A percentile compares a stretch with the other conserved stretches of the same genome.
These are phyloP conservation scores for Eucalyptus viminalis DNA, from an alignment of 345 rosid genomes.

Conservation along the genomic window DNA sequence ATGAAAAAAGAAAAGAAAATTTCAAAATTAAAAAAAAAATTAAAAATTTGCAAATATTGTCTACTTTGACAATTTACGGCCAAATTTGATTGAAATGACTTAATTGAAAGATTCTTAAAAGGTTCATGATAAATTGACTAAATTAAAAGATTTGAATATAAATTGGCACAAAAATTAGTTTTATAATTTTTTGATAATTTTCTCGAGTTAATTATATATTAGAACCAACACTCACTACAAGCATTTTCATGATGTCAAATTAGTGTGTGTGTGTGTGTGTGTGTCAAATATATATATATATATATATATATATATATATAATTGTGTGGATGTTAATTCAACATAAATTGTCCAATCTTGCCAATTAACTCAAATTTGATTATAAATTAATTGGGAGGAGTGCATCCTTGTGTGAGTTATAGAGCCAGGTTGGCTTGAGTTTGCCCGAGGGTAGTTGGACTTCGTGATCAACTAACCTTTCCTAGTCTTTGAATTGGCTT, in stretches of 20 bases:
- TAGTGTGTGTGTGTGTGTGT: too few relatives aligned
- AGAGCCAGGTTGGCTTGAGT: neutral
- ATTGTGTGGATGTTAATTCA: neutral
- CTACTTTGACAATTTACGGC: fast-evolving
- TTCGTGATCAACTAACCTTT: neutral
- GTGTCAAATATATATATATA: too few relatives aligned
- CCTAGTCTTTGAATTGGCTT: neutral
- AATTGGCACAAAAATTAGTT: neutral
- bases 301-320: too few relatives aligned
- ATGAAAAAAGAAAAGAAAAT: neutral
- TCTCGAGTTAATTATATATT: fast-evolving
- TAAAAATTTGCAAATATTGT: neutral
- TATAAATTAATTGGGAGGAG: neutral
- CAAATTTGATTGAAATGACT: neutral
- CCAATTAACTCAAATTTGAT: neutral
- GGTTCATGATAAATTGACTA: neutral
- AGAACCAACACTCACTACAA: neutral
- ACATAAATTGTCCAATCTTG: neutral
- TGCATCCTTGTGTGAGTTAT: neutral
- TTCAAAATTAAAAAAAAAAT: too few relatives aligned
- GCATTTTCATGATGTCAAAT: neutral
- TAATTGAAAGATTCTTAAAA: neutral
- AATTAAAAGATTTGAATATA: too few relatives aligned
- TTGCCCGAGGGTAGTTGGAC: neutral
- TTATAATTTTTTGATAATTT: neutral